Evolutionary conservation across 371 early-diverging fungal species (phyloP).

Genomic region (Mucor velutinosus): DNA sequence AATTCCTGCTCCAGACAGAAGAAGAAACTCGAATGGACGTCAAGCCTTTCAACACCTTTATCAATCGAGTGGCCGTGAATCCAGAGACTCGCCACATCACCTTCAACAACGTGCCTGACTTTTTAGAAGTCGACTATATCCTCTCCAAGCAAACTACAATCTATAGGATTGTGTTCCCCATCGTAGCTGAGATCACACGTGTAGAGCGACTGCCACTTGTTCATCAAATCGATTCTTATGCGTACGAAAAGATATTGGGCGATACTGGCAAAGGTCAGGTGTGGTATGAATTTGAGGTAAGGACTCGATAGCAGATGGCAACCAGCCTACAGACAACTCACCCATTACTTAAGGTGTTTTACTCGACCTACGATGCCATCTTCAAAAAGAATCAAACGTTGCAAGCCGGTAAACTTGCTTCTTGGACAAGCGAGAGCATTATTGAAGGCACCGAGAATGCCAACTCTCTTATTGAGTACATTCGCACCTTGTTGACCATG

Average conservation of each 20-base stretch:
- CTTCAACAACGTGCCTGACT: slow-evolving; percentile 51
- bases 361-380: slow-evolving; percentile 30
- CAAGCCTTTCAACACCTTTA: slow-evolving; percentile 52
- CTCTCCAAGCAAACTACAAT: slow-evolving; percentile 39
- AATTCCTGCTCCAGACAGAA: slow-evolving; percentile 35
- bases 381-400: slow-evolving; percentile 41
- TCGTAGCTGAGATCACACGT: slow-evolving; percentile 50
- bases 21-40: slow-evolving; percentile 43
- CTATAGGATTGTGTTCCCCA: slow-evolving; percentile 53
- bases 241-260: slow-evolving; percentile 38
- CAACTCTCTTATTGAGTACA: slow-evolving; percentile 31
- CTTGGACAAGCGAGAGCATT: slow-evolving; percentile 50
- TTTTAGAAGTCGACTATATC: slow-evolving; percentile 43
- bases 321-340: not conserved
- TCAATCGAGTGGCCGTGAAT: slow-evolving; percentile 42
- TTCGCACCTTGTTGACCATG: slow-evolving; percentile 40
- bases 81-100: slow-evolving; percentile 40
- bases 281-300: slow-evolving; percentile 52
- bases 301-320: not conserved
- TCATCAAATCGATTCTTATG: slow-evolving; percentile 28
- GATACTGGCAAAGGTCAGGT: slow-evolving; percentile 43
- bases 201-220: slow-evolving; percentile 42
- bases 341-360: slow-evolving; percentile 22
- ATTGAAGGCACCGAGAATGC: slow-evolving; percentile 26
- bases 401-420: slow-evolving; percentile 41